Evolutionary conservation across 2,329 filamentous ascomycete species (phyloP).

Genomic region (Penicillium psychrosexuale): DNA sequence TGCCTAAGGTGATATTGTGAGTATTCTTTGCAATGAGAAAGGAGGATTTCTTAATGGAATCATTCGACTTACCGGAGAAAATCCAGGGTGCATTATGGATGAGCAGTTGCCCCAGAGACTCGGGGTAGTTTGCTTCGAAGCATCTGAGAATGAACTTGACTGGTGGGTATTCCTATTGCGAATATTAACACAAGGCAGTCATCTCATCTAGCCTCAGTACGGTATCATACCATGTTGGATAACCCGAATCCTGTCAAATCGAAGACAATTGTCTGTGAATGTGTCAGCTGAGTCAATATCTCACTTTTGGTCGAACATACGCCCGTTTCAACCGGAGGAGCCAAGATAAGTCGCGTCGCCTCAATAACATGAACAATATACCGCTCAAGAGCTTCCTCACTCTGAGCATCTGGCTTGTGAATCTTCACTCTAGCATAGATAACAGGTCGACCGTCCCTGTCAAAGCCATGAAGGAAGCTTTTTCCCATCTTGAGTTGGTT

Average conservation of each 20-base stretch:
- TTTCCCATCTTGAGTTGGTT: slow-evolving; percentile 21
- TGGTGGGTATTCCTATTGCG: slow-evolving; percentile 72
- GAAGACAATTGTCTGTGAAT: slow-evolving; percentile 73
- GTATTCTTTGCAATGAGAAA: not conserved
- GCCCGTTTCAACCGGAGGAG: slow-evolving; percentile 77
- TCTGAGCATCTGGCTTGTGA: slow-evolving; percentile 79
- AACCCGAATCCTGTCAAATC: slow-evolving; percentile 90
- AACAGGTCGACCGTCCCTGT: slow-evolving; percentile 63
- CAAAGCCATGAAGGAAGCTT: slow-evolving; percentile 20
- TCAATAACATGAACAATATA: slow-evolving; percentile 92
- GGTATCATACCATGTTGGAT: slow-evolving; percentile 72
- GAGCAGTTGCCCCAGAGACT: slow-evolving; percentile 79
- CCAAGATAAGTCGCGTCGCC: slow-evolving; percentile 73
- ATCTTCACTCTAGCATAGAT: slow-evolving; percentile 76
- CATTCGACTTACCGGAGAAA: slow-evolving; percentile 67
- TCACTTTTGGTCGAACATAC: slow-evolving; percentile 52
- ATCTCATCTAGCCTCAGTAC: not conserved
- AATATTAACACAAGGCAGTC: not conserved
- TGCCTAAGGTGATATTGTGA: slow-evolving; percentile 49
- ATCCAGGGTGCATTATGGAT: slow-evolving; percentile 96
- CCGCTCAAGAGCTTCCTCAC: slow-evolving; percentile 73
- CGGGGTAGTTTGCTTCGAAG: slow-evolving; percentile 96
- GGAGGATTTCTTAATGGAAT: not conserved
- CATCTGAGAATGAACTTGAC: slow-evolving; percentile 99
- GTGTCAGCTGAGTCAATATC: slow-evolving; percentile 4